These are phyloP conservation scores for Xylaria sp. DNA, from an alignment of 2,329 filamentous ascomycete genomes.

Conservation along the genomic window DNA sequence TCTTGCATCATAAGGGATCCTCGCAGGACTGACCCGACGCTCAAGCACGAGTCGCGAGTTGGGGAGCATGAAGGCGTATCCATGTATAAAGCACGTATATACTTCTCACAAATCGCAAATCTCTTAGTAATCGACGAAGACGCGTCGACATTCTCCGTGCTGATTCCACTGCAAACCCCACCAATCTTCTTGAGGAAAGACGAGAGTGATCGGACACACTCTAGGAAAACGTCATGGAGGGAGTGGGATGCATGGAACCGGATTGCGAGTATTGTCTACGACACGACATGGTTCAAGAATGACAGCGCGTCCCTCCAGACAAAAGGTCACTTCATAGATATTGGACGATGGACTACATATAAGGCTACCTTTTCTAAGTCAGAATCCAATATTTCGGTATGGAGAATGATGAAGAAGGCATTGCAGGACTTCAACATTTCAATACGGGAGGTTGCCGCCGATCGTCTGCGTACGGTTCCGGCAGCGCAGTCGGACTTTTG, in stretches of 20 bases:
- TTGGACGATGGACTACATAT: constrained; percentile 69
- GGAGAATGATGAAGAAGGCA: constrained; percentile 60
- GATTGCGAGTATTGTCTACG: constrained; percentile 58
- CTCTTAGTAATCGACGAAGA: constrained; percentile 54
- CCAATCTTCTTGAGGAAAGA: constrained; percentile 60
- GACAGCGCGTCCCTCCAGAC: constrained; percentile 56
- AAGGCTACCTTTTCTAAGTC: constrained; percentile 56
- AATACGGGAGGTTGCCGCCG: constrained; percentile 53
- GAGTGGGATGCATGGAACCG: constrained; percentile 60
- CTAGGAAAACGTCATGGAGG: constrained; percentile 53
- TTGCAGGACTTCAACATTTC: constrained; percentile 80
- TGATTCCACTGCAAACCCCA: constrained; percentile 60
- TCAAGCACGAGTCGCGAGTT: constrained; percentile 32
- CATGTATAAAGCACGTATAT: constrained; percentile 57
- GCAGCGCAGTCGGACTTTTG: constrained; percentile 55
- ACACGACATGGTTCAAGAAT: constrained; percentile 49
- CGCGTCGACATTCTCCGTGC: constrained; percentile 50
- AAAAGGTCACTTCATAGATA: constrained; percentile 57
- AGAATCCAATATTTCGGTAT: constrained; percentile 47
- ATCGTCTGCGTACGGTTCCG: constrained; percentile 55
- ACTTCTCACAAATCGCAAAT: constrained; percentile 59
- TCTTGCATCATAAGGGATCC: constrained; percentile 44
- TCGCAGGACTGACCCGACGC: constrained; percentile 35
- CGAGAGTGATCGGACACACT: constrained; percentile 49
- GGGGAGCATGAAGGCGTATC: constrained; percentile 36